Conservation (phyloP, 805 yeast species). For the Ogataea haglerorum region DNA sequence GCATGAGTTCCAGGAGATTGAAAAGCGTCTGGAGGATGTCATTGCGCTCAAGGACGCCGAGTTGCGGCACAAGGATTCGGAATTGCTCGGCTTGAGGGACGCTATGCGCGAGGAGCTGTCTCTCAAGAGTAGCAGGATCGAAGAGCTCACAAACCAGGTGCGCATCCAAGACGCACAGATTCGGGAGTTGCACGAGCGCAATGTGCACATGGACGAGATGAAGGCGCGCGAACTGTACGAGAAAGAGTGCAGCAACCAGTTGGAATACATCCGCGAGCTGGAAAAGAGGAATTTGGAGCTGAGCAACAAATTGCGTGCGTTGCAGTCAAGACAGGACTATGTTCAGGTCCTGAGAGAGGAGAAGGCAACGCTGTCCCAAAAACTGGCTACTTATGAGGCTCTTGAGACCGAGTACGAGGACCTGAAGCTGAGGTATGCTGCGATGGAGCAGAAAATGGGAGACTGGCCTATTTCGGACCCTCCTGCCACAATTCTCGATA, state of each 20-base stretch:
- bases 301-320: constrained; percentile 46
- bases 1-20: constrained; percentile 19
- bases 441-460: constrained; percentile 42
- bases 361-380: constrained; percentile 40
- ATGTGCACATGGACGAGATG: constrained; percentile 19
- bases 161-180: constrained; percentile 13
- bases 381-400: constrained; percentile 37
- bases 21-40: constrained; percentile 7
- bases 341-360: constrained; percentile 56
- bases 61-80: constrained; percentile 4
- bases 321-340: constrained; percentile 45
- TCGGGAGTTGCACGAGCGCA: constrained; percentile 6
- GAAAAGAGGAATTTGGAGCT: constrained; percentile 54
- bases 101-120: constrained; percentile 2
- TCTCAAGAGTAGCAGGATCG: constrained; percentile 16
- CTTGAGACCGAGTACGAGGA: constrained; percentile 45
- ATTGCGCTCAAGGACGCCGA: constrained; percentile 1
- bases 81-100: background rate
- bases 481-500: background rate
- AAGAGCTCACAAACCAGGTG: constrained; percentile 20
- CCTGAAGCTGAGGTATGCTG: constrained; percentile 47
- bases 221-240: constrained; percentile 33
- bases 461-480: constrained; percentile 11
- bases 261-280: constrained; percentile 41
- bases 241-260: constrained; percentile 36